These are phyloP conservation scores for Kuraishia hungarica DNA, from an alignment of 805 yeast species.

Conservation along the genomic window DNA sequence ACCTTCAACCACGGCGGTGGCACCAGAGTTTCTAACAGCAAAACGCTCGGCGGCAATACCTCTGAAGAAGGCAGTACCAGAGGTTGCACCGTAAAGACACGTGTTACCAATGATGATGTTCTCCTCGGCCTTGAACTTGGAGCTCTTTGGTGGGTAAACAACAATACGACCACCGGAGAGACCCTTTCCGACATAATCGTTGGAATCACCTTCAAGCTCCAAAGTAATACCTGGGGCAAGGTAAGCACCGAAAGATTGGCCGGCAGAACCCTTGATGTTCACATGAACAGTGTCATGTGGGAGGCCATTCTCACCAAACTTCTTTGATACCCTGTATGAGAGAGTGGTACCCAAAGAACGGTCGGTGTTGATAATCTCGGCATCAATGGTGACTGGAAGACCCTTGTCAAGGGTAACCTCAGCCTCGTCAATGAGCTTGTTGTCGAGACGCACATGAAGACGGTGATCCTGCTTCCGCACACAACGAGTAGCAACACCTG, in stretches of 20 bases:
- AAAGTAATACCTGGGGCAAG: slow-evolving; percentile 93
- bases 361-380: slow-evolving; percentile 90
- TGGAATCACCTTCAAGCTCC: slow-evolving; percentile 94
- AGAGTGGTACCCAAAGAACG: slow-evolving; percentile 93
- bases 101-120: slow-evolving; percentile 96
- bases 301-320: slow-evolving; percentile 85
- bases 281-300: slow-evolving; percentile 97
- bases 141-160: slow-evolving; percentile 82
- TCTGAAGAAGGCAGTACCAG: slow-evolving; percentile 87
- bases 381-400: slow-evolving; percentile 90
- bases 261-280: slow-evolving; percentile 87
- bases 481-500: slow-evolving; percentile 92
- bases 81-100: slow-evolving; percentile 95
- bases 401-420: slow-evolving; percentile 94
- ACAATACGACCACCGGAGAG: slow-evolving; percentile 90
- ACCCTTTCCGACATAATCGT: slow-evolving; percentile 97
- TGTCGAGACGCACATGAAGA: slow-evolving; percentile 87
- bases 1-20: slow-evolving; percentile 93
- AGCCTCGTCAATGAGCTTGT: slow-evolving; percentile 92
- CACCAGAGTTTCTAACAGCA: slow-evolving; percentile 98
- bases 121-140: slow-evolving; percentile 88
- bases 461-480: slow-evolving; percentile 92
- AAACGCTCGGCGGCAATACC: slow-evolving; percentile 99
- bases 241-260: slow-evolving; percentile 98
- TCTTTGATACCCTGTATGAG: slow-evolving; percentile 88